Percentiles rank a stretch among this genome's conserved stretches.
phyloP scores from a whole-genome alignment of 163 green algal genomes.

The Scenedesmus sp. region DNA sequence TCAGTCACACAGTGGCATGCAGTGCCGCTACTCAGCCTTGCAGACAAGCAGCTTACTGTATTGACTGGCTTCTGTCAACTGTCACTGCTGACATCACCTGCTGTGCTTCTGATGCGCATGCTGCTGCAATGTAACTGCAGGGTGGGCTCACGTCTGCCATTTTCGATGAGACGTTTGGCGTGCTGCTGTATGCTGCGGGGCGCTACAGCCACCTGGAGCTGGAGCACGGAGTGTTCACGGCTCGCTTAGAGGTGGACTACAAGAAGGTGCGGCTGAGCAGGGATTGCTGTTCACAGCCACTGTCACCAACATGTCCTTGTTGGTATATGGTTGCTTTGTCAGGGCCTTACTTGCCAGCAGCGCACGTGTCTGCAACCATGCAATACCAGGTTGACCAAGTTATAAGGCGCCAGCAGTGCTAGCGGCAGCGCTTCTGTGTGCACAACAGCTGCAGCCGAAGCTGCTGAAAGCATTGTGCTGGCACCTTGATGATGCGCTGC shows the following conservation, averaged over 20 bases:
- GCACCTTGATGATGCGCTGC: too few relatives aligned
- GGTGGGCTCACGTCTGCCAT: constrained; percentile 14
- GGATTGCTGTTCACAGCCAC: neutral
- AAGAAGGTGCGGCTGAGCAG: constrained; percentile 30
- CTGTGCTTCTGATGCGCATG: neutral
- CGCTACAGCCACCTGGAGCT: constrained; percentile 31
- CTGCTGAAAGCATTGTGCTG: too few relatives aligned
- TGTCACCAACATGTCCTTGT: too few relatives aligned
- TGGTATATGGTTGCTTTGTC: too few relatives aligned
- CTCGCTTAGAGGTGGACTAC: constrained; percentile 46
- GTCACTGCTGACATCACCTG: neutral
- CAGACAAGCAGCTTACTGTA: neutral
- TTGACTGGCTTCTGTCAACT: neutral
- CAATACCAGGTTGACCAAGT: too few relatives aligned
- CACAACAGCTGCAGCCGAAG: too few relatives aligned
- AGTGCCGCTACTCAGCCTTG: neutral
- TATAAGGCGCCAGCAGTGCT: too few relatives aligned
- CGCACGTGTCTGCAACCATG: too few relatives aligned
- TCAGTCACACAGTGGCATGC: neutral
- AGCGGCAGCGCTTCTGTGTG: too few relatives aligned
- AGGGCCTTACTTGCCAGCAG: too few relatives aligned
- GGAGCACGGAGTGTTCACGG: constrained; percentile 41
- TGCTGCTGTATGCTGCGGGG: constrained; percentile 42
- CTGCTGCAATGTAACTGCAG: neutral
- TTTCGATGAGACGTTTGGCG: constrained; percentile 48